Evolutionary conservation across 2,329 filamentous ascomycete genomes (phyloP), one percentile per base, ranked within the genome.

Genomic region (Diaporthe helianthi): DNA sequence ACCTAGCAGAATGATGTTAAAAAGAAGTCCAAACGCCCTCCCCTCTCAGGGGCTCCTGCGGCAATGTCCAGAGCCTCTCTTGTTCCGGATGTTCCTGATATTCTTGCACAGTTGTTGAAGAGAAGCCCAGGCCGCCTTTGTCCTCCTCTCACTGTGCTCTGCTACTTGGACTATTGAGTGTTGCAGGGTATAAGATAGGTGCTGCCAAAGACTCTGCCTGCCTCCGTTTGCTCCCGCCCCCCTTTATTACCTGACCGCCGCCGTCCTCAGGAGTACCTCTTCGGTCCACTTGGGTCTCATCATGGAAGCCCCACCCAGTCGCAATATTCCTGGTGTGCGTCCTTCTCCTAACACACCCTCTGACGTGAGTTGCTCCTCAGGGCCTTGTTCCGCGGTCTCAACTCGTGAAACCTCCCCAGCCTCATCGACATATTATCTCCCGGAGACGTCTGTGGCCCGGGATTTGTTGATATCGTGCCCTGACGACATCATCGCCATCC

Each of bases 181-280:
- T 69, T 70, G 73, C 73, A 70, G 72, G 75, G 75, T 75, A 74
- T 73, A 75, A 73, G 75, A 72, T 73, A 69, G 72, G 72, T 70
- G 70, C 61, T 72, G 52, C 22, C 73, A 73, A 17, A 68, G 51
- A 36, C 69, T 38, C 36, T 38, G 36, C 36, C 71, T 66, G 68
- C 52, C 46, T 71, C 74, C 75, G 76, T 79, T 79, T 79, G 78
- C 73, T 75, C 65, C 55, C 55, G 36, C 36, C 31, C 49, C 53
- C 58, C 54, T 65, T 69, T 67, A 65, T 69, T 67, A 65, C 31
- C 66, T 63, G 60, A 29, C 66, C 53, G 63, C 63, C 17, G 44
- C 44, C 67, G 44, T 65, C 41, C 52, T 65, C 41, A 31, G 46
- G 31, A 44, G 49, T 52, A 10, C 26, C 19, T 26, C 31, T 36